Evolutionary conservation across 1,139 yeast species (phyloP), one percentile per base, ranked within the genome.

Genomic region (Diutina sp.): DNA sequence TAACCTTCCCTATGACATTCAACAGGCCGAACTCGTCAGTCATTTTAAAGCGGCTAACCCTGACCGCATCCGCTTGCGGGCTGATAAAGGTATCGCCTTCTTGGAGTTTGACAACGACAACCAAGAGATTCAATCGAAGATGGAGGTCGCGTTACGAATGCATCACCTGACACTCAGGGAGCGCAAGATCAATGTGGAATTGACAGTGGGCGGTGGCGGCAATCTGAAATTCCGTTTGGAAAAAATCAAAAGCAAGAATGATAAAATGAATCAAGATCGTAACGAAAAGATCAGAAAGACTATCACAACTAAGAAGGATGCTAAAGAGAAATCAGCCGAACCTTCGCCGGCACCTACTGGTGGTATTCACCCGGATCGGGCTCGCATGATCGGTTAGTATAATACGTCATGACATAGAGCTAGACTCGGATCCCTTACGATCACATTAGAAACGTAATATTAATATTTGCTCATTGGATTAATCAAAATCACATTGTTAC

Each of bases 141-240:
- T 88, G 85, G 95, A 90, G 64, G 77, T 82, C 57, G 97, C 96
- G 0, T 76, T 91, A 63, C 77, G 85, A 61, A 78, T 88, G 77
- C 97, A 93, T 69, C 96, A 89, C 68, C 77, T 91, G 5, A 66
- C 74, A 16, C 68, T 91, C 59, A 78, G 82, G 59, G 77, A 80
- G 57, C 78, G 97, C 61, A 87, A 84, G 67, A 90, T 93, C 65
- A 93, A 93, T 66, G 98, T 93, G 44, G 99, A 93, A 70, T 78
- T 93, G 64, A 93, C 98, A 1, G 99, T 90, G 55, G 99, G 99
- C 56, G 99, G 99, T 54, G 99, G 99, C 52, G 99, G 99, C 56
- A 91, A 91, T 69, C 84, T 95, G 7, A 77, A 78, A 57, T 77
- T 74, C 47, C 77, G 99, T 63, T 66, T 82, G 58, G 79, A 79